Conservation (phyloP, 2,329 filamentous ascomycete genomes). For the Ceratocystis destructans region DNA sequence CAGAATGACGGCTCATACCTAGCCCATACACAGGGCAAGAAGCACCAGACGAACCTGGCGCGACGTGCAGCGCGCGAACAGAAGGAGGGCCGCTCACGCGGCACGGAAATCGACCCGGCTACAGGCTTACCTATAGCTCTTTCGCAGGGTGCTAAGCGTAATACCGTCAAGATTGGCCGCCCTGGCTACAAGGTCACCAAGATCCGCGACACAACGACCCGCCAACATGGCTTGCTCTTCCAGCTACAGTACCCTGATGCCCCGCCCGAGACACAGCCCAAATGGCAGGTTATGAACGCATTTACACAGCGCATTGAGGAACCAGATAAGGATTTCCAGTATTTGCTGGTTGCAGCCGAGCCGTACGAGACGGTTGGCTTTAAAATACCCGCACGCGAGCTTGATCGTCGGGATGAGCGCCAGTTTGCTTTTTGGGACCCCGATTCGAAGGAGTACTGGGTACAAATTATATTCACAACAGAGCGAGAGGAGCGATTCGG, state of each 20-base stretch:
- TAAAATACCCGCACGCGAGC: slow-evolving; percentile 85
- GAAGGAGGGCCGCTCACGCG: slow-evolving; percentile 60
- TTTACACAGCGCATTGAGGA: slow-evolving; percentile 94
- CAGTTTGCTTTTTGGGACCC: slow-evolving; percentile 94
- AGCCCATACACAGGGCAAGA: slow-evolving; percentile 93
- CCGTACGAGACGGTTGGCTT: slow-evolving; percentile 97
- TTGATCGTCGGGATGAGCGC: slow-evolving; percentile 74
- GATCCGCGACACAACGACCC: slow-evolving; percentile 72
- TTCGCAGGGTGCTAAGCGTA: slow-evolving; percentile 60
- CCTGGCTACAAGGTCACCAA: slow-evolving; percentile 98
- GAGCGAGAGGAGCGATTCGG: slow-evolving; percentile 86
- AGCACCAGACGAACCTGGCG: slow-evolving; percentile 97
- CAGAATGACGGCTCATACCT: slow-evolving; percentile 99
- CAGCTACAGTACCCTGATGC: slow-evolving; percentile 95
- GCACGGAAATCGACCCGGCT: slow-evolving; percentile 48
- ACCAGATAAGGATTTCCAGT: slow-evolving; percentile 87
- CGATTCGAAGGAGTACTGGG: slow-evolving; percentile 93
- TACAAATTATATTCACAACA: slow-evolving; percentile 96
- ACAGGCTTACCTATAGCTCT: slow-evolving; percentile 61
- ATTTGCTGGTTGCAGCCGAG: slow-evolving; percentile 86
- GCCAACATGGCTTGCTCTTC: slow-evolving; percentile 85
- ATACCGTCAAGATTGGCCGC: slow-evolving; percentile 85
- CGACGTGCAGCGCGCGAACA: slow-evolving; percentile 91
- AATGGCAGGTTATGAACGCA: slow-evolving; percentile 93
- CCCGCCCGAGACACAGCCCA: slow-evolving; percentile 56